phyloP scores from a whole-genome alignment of 2,329 filamentous ascomycete genomes.

The Didymella exigua region DNA sequence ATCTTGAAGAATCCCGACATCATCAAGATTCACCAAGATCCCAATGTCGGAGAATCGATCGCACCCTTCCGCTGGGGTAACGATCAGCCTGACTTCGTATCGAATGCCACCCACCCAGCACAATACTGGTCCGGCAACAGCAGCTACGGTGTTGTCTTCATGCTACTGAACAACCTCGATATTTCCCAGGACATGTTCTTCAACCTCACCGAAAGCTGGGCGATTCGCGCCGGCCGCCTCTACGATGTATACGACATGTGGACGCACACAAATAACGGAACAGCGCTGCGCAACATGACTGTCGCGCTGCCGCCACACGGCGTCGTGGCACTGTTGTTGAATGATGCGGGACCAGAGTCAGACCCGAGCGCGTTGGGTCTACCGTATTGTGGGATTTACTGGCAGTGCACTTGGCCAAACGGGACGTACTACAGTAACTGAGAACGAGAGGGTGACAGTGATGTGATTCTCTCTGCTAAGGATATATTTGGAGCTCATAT shows the following conservation, averaged over 20 bases:
- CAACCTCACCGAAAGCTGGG: conserved; percentile 27
- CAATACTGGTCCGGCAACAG: conserved; percentile 28
- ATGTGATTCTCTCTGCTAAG: not conserved
- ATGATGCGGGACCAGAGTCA: conserved; percentile 20
- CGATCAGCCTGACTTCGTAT: conserved; percentile 55
- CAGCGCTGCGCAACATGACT: conserved; percentile 17
- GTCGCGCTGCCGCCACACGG: conserved; percentile 18
- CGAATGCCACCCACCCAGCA: conserved; percentile 43
- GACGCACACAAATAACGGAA: conserved; percentile 19
- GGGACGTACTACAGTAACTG: conserved; percentile 22
- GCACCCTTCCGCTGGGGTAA: conserved; percentile 52
- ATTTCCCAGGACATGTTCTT: conserved; percentile 21
- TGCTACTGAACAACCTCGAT: conserved; percentile 23
- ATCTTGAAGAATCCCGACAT: conserved; percentile 49
- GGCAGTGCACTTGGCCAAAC: conserved; percentile 22
- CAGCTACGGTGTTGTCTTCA: conserved; percentile 21
- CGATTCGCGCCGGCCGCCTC: conserved; percentile 12
- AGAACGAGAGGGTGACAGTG: not conserved
- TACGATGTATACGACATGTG: conserved; percentile 25
- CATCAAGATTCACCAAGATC: conserved; percentile 52
- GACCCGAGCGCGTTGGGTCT: conserved; percentile 6
- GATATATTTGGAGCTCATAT: not conserved
- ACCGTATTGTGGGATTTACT: conserved; percentile 19
- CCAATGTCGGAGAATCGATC: conserved; percentile 47
- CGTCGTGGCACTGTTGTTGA: conserved; percentile 19